These are phyloP conservation scores for Fragilariopsis cylindrus DNA, from an alignment of 108 stramenopile species.

Conservation along the genomic window DNA sequence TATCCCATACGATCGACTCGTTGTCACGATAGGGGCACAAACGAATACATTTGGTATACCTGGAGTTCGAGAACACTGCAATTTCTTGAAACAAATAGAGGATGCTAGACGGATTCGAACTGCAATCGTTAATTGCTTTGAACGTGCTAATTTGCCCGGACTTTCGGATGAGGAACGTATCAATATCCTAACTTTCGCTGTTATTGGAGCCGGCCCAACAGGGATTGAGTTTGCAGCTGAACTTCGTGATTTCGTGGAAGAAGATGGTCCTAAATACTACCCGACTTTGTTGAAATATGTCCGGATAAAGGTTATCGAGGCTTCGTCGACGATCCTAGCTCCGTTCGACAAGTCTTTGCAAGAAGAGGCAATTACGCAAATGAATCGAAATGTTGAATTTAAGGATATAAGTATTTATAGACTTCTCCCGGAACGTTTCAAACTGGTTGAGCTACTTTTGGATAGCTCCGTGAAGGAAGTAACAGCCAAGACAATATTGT, in stretches of 20 bases:
- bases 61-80: slow-evolving; percentile 91
- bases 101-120: slow-evolving; percentile 82
- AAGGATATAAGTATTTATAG: slow-evolving; percentile 45
- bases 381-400: slow-evolving; percentile 59
- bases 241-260: slow-evolving; percentile 91
- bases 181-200: slow-evolving; percentile 81
- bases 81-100: slow-evolving; percentile 89
- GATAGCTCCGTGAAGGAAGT: slow-evolving; percentile 90
- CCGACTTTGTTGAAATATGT: slow-evolving; percentile 80
- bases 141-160: slow-evolving; percentile 89
- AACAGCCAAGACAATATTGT: slow-evolving; percentile 60
- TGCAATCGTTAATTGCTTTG: slow-evolving; percentile 93
- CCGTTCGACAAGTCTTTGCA: slow-evolving; percentile 91
- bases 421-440: slow-evolving; percentile 52
- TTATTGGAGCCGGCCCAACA: slow-evolving; percentile 95
- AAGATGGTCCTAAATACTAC: slow-evolving; percentile 91
- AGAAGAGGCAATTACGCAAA: slow-evolving; percentile 75
- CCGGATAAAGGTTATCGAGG: slow-evolving; percentile 93
- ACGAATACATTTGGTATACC: slow-evolving; percentile 95
- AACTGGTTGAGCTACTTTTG: slow-evolving; percentile 82
- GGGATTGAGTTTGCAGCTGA: slow-evolving; percentile 94
- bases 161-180: slow-evolving; percentile 65
- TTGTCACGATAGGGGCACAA: slow-evolving; percentile 91
- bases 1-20: slow-evolving; percentile 81
- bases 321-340: slow-evolving; percentile 77